phyloP scores from a whole-genome alignment of 768 basidiomycete species.

The Porpolomopsis calyptriformis region DNA sequence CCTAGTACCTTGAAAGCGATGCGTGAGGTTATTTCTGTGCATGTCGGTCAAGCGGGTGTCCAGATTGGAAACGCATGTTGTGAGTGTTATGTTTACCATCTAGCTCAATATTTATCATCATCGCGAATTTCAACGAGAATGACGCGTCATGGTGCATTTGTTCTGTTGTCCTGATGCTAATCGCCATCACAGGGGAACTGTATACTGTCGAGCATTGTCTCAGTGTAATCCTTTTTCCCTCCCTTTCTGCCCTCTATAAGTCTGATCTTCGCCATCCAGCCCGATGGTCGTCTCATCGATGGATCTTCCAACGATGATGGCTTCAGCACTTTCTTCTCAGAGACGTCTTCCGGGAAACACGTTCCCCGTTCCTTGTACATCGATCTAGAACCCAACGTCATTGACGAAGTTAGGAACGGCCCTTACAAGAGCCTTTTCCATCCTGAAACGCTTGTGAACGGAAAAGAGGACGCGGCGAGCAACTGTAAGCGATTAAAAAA shows the following conservation, averaged over 20 bases:
- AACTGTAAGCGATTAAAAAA: slow-evolving; percentile 56
- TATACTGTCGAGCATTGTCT: slow-evolving; percentile 99
- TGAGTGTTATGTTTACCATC: slow-evolving; percentile 36
- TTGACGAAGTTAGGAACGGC: slow-evolving; percentile 94
- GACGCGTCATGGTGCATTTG: slow-evolving; percentile 26
- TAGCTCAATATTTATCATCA: slow-evolving; percentile 2
- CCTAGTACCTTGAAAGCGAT: slow-evolving; percentile 34
- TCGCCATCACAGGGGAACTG: slow-evolving; percentile 68
- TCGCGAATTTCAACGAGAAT: slow-evolving; percentile 13
- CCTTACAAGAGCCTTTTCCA: slow-evolving; percentile 97
- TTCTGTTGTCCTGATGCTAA: slow-evolving; percentile 25
- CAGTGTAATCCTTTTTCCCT: slow-evolving; percentile 51
- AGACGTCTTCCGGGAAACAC: slow-evolving; percentile 92
- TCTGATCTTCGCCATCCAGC: slow-evolving; percentile 38
- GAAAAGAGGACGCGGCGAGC: slow-evolving; percentile 99
- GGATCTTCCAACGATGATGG: slow-evolving; percentile 73
- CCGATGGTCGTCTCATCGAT: slow-evolving; percentile 85
- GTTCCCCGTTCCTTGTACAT: slow-evolving; percentile 97
- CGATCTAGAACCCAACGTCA: slow-evolving; percentile 93
- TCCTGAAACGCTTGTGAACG: slow-evolving; percentile 95
- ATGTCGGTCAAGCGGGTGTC: slow-evolving; percentile 98
- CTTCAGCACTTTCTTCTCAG: slow-evolving; percentile 99
- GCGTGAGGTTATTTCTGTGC: slow-evolving; percentile 97
- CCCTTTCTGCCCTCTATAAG: slow-evolving; percentile 5
- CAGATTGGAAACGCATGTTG: slow-evolving; percentile 99